Base-by-base conservation (phyloP, 257 asterid species). In the Euphrasia confusa region DNA sequence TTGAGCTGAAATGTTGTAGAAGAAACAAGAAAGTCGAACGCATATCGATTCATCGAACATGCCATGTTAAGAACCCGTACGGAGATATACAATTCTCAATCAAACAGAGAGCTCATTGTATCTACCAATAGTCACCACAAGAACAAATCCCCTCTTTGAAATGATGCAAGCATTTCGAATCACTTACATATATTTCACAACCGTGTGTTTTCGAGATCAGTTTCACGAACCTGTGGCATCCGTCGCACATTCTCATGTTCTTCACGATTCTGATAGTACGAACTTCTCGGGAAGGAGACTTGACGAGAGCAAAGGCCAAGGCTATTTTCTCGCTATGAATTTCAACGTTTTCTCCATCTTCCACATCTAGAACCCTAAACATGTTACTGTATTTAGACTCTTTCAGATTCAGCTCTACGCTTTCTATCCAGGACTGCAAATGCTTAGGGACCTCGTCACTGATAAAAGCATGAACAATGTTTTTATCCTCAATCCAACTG, bases 241-340 rank as follows among this genome's bases (percentile, higher is more conserved):
- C 58, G 60, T 76, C 86, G 69, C 97, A 84, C 80, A 81, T 83
- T 69, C 88, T 81, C 72, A 66, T 21, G 74, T 76, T 87, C 80
- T 90, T 90, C 63, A 90, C 84, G 53, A 84, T 77, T 75, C 88
- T 67, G 45, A 83, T 69, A 64, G 68, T 64, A 66, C 12, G 73
- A 35, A 60, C 67, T 15, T 79, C 55, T 50, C 56, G 21, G 11
- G 52, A 76, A 39, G 70, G 72, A 39, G 72, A 63, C 59, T 77
- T 75, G 65, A 76, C 68, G 39, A 84, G 79, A 60, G 81, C 78
- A 68, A 78, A 82, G 45, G 84, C 94, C 53, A 90, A 64, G 7
- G 92, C 97, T 44, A 83, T 71, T 63, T 80, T 90, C 58, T 90
- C 95, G 33, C 95, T 84, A 45, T 87, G 97, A 71, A 81, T 64